Base-by-base conservation (phyloP, 495 filamentous ascomycete genomes). In the Chaetomidium leptoderma region DNA sequence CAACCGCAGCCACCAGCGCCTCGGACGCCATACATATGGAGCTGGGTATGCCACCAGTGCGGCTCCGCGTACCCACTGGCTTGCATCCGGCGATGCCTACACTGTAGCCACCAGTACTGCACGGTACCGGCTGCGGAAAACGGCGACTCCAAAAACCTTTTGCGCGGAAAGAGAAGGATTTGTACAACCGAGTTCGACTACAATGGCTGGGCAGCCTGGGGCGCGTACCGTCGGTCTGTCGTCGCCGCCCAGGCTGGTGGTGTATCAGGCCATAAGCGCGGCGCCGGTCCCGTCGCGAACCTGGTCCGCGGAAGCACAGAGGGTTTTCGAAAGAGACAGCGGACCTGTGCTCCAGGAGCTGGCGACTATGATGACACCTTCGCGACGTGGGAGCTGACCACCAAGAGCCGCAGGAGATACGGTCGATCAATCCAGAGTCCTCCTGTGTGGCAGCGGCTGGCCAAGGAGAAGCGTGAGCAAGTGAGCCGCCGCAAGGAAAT, bases 11-110 rank as follows among this genome's bases (percentile, higher is more conserved):
- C 13, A 26, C 27, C 42, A 6, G 36, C 50, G 16, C 26, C 19
- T 33, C 29, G 7, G 8, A 16, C 17, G 13, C 49, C 49, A 3
- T 62, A 57, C 17, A 63, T 69, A 13, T 78, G 75, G 77, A 51
- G 69, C n/a, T 78, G 77, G 76, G 66, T 66, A 30, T 80, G 77
- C 54, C 74, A 76, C 55, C 46, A 53, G 3, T 80, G 77, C 60
- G 26, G 45, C n/a, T 62, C 55, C 9, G 51, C 63, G 0, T 78
- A 77, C 60, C 66, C 64, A 1, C 58, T 78, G 10, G 63, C 70
- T n/a, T 72, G 70, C 58, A 78, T 75, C 0, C 69, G 74, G 3
- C 74, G 76, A 11, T 80, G 77, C 40, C 67, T 80, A 6, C 59
- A 71, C 17, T 78, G 76, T 58, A 66, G 66, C 5, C 77, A 78